Percentiles rank a stretch among this genome's conserved stretches.
phyloP scores from a whole-genome alignment of 2,329 filamentous ascomycete genomes.

The Coniochaeta ligniaria region DNA sequence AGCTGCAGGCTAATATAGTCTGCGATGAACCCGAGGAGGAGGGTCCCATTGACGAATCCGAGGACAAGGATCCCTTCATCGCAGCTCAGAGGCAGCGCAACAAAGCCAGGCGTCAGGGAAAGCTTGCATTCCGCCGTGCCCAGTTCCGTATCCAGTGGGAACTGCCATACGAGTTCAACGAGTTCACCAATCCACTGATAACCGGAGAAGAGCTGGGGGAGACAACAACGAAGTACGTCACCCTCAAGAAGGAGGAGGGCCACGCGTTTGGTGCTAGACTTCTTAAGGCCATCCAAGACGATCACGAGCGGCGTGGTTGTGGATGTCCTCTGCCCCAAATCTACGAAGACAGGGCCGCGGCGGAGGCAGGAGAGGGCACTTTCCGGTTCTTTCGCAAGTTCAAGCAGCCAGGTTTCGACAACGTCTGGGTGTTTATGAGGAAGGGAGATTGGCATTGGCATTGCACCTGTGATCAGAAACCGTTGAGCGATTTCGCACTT shows the following conservation, averaged over 20 bases:
- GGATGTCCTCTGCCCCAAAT: conserved; percentile 13
- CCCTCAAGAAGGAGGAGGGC: conserved; percentile 9
- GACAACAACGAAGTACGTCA: conserved; percentile 2
- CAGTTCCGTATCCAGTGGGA: background rate
- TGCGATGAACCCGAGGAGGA: background rate
- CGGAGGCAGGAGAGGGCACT: conserved; percentile 11
- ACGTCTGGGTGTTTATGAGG: conserved; percentile 13
- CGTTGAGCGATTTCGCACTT: background rate
- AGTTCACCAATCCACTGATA: background rate
- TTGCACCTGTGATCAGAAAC: conserved; percentile 9
- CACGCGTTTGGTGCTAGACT: conserved; percentile 13
- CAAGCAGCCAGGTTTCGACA: conserved; percentile 2
- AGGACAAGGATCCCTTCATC: background rate
- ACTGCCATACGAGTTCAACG: background rate
- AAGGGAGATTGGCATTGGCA: conserved; percentile 14
- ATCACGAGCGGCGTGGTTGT: conserved; percentile 13
- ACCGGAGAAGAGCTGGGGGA: background rate
- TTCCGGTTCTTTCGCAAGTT: conserved; percentile 14
- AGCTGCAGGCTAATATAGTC: background rate
- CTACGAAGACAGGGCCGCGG: conserved; percentile 14
- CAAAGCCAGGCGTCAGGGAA: background rate
- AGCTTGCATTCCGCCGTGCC: background rate
- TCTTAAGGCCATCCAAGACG: conserved; percentile 14
- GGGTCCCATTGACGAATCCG: background rate
- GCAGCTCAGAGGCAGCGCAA: background rate